Evolutionary conservation across 805 yeast species (phyloP).

Genomic region (Cyberlindnera maritima): DNA sequence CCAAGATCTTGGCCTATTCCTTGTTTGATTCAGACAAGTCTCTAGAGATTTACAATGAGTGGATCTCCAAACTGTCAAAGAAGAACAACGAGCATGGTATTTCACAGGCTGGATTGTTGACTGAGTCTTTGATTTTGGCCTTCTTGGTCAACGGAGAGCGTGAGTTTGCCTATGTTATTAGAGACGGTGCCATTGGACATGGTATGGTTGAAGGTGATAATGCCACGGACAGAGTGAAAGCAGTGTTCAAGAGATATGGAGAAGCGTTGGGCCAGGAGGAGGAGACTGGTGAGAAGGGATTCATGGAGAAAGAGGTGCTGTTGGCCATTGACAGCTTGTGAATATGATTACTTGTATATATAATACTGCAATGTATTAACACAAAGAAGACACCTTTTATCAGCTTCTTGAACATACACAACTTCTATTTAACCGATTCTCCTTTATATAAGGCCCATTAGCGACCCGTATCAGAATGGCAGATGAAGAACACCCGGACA

Average conservation of each 20-base stretch:
- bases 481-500: neutral
- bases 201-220: slow-evolving; percentile 36
- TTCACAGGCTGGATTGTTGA: slow-evolving; percentile 42
- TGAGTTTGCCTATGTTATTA: slow-evolving; percentile 50
- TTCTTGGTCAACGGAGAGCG: slow-evolving; percentile 45
- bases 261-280: slow-evolving; percentile 44
- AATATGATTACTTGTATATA: neutral
- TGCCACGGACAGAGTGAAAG: slow-evolving; percentile 41
- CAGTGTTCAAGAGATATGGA: slow-evolving; percentile 46
- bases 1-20: slow-evolving; percentile 40
- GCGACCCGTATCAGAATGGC: too few species aligned
- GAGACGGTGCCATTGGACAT: slow-evolving; percentile 44
- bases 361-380: too few species aligned
- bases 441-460: too few species aligned
- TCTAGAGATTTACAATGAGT: slow-evolving; percentile 44
- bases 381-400: too few species aligned
- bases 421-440: too few species aligned
- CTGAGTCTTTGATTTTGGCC: slow-evolving; percentile 46
- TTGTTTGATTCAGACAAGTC: slow-evolving; percentile 38
- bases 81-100: slow-evolving; percentile 31
- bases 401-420: too few species aligned
- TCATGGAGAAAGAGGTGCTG: slow-evolving; percentile 17
- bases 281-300: slow-evolving; percentile 25
- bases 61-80: slow-evolving; percentile 38
- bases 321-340: slow-evolving; percentile 16